phyloP scores from a whole-genome alignment of 106 monocot species.

The Agapanthus africanus region DNA sequence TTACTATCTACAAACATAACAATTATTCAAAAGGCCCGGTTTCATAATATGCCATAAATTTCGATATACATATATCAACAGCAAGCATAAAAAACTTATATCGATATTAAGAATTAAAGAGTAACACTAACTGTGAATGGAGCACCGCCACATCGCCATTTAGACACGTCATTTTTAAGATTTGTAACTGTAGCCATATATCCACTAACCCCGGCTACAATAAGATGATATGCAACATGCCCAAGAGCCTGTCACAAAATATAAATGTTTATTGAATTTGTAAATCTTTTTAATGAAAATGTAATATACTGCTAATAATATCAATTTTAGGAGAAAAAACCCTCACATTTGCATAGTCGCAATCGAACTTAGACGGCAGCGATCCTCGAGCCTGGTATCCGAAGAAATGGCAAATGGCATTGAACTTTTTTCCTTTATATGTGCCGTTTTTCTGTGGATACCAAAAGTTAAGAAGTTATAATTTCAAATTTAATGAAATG shows the following conservation, averaged over 20 bases:
- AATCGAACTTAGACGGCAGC: slow-evolving; percentile 76
- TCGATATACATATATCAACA: too few species aligned
- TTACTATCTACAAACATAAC: background rate
- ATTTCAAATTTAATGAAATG: background rate
- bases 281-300: too few species aligned
- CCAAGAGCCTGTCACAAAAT: slow-evolving; percentile 25
- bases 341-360: slow-evolving; percentile 81
- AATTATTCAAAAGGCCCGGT: too few species aligned
- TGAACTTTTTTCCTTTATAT: slow-evolving; percentile 82
- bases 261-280: background rate
- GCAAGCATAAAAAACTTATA: too few species aligned
- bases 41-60: too few species aligned
- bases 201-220: slow-evolving; percentile 32
- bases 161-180: slow-evolving; percentile 30
- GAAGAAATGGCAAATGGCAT: slow-evolving; percentile 81
- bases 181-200: slow-evolving; percentile 40
- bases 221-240: slow-evolving; percentile 31
- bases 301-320: too few species aligned
- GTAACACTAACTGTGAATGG: slow-evolving; percentile 25
- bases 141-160: slow-evolving; percentile 37
- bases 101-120: background rate
- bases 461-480: background rate
- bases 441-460: slow-evolving; percentile 52
- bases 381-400: slow-evolving; percentile 82
- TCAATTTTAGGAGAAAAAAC: too few species aligned